Percentiles rank a stretch among this genome's conserved stretches.
Conservation (phyloP, 352 stramenopile genomes). For the Elongisporangium senticosum region DNA sequence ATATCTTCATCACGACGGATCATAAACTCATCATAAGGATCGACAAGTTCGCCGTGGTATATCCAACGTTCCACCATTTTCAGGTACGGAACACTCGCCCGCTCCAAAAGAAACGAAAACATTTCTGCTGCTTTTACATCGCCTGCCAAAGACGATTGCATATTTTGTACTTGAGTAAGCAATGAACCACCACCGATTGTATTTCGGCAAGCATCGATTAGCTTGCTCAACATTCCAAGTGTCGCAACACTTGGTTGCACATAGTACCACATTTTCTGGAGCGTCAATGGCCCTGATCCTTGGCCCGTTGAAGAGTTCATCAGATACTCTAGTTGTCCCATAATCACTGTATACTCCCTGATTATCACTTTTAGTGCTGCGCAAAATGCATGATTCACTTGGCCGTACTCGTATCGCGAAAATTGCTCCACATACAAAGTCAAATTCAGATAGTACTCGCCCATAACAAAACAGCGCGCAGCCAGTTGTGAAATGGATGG, state of each 20-base stretch:
- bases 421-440: slow-evolving; percentile 76
- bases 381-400: slow-evolving; percentile 92
- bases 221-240: slow-evolving; percentile 88
- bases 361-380: slow-evolving; percentile 88
- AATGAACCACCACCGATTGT: slow-evolving; percentile 87
- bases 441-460: slow-evolving; percentile 77
- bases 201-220: slow-evolving; percentile 66
- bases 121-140: slow-evolving; percentile 75
- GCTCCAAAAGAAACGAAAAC: slow-evolving; percentile 81
- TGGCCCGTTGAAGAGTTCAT: slow-evolving; percentile 28
- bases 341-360: slow-evolving; percentile 92
- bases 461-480: slow-evolving; percentile 58
- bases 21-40: slow-evolving; percentile 92
- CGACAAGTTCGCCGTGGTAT: slow-evolving; percentile 84
- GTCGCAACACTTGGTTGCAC: slow-evolving; percentile 89
- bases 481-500: slow-evolving; percentile 69
- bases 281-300: slow-evolving; percentile 38
- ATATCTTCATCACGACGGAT: slow-evolving; percentile 76
- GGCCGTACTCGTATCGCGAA: slow-evolving; percentile 88
- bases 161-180: slow-evolving; percentile 87
- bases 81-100: slow-evolving; percentile 82
- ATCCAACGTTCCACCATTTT: slow-evolving; percentile 90
- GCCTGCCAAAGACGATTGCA: slow-evolving; percentile 72
- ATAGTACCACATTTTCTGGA: slow-evolving; percentile 92
- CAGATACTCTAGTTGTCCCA: slow-evolving; percentile 87